Base-by-base conservation (phyloP, 306 rosid species). In the Cyclanthera cordifolia region DNA sequence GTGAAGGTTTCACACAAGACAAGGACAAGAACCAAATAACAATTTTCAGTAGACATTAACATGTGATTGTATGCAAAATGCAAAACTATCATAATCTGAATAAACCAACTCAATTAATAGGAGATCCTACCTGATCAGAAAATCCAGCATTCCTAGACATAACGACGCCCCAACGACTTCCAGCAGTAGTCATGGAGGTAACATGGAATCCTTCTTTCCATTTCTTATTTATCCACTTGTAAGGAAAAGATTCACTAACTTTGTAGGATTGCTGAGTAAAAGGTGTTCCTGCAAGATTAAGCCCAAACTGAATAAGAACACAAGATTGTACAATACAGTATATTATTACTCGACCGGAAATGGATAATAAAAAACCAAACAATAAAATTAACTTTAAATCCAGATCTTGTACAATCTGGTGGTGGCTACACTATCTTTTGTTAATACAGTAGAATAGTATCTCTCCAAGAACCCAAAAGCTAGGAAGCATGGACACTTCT, bases 121-220 rank as follows among this genome's bases (percentile, higher is more conserved):
- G 17, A 56, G 41, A 65, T 49, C 57, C 54, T 74, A 90, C 97
- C 93, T 90, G 97, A 75, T 90, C 97, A 67, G 97, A 88, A 76
- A 63, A 90, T 58, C 97, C 97, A 50, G 97, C 92, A 83, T 90
- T 90, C 79, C 95, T 81, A 75, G 97, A 90, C 97, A 90, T 90
- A 15, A 90, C 97, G 58, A 90, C 95, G 16, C 95, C 97, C 97
- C 97, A 90, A 67, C 97, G 97, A 76, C 72, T 86, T 78, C 93
- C 95, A 59, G 97, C 97, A 8, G 97, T 90, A 41, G 97, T 86
- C 97, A 90, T 88, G 75, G 97, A 90, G 53, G 96, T 90, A 53
- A 90, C 96, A 61, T 87, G 96, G 82, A 90, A 90, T 67, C 96
- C 96, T 90, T 90, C 96, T 76, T 90, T 90, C 96, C 96, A 90